Base-by-base conservation (phyloP, 805 yeast genomes). In the Candida ficus region DNA sequence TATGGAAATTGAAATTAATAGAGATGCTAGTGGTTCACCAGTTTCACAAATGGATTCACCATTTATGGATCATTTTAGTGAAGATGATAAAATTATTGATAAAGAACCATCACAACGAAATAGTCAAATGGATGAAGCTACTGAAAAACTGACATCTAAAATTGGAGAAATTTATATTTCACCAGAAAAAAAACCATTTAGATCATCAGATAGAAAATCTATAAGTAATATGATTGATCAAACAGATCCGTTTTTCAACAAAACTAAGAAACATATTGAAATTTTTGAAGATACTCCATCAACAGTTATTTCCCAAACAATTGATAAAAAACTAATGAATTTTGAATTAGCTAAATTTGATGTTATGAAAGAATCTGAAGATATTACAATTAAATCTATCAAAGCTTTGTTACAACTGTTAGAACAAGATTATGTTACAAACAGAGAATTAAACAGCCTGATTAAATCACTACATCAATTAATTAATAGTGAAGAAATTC, bases 181-280 rank as follows among this genome's bases (percentile, higher is more conserved):
- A 1, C 58, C 60, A 11, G 46, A 50, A 34, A 55, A 53, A 39
- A 26, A 29, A 21, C 26, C 21, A 3, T 30, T 45, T 32, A 40
- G 25, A 11, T 36, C 47, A 0, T 35, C 44, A n/a, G 47, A 46
- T 17, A 41, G 48, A 33, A 25, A 44, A 9, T 52, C 58, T 6
- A 37, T 53, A 25, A 37, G 39, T 14, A 43, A 49, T 17, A 35
- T 56, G 16, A 47, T 56, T 18, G 34, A 37, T 18, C 49, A 43
- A 28, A 33, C 52, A 3, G 59, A 56, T 36, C 60, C 59, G 2
- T 43, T 56, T 11, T 56, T 56, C 42, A 43, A 22, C 35, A 35
- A 42, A 12, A 23, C 45, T 6, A 50, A 43, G 29, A 45, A 46
- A 11, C 43, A 47, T 12, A 50, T 56, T 13, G 34, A 48, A 17